Percentiles rank a stretch among this genome's conserved stretches.
Evolutionary conservation across 2,329 filamentous ascomycete genomes (phyloP).

Genomic region (Rutstroemia sp.): DNA sequence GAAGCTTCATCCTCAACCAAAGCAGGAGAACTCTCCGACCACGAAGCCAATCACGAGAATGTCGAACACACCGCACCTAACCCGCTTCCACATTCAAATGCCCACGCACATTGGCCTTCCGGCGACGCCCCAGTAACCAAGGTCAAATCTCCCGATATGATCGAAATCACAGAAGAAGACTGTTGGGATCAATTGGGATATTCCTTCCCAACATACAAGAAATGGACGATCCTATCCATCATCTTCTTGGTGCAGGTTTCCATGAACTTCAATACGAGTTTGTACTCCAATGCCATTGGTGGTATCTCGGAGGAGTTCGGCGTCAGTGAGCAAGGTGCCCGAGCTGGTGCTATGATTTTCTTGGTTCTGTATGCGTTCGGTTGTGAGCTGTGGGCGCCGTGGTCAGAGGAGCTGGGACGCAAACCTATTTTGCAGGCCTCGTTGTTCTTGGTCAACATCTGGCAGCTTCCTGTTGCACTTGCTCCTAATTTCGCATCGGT

Average conservation of each 20-base stretch:
- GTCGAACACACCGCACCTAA: background rate
- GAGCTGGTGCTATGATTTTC: slow-evolving; percentile 71
- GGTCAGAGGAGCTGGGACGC: slow-evolving; percentile 76
- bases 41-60: background rate
- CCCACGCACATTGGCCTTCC: background rate
- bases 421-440: slow-evolving; percentile 68
- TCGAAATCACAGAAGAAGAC: slow-evolving; percentile 45
- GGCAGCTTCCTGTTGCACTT: slow-evolving; percentile 63
- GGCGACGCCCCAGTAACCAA: background rate
- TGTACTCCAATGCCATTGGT: slow-evolving; percentile 62
- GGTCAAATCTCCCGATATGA: slow-evolving; percentile 3
- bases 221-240: slow-evolving; percentile 64
- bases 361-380: slow-evolving; percentile 76
- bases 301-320: slow-evolving; percentile 61
- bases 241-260: slow-evolving; percentile 69
- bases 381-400: slow-evolving; percentile 82
- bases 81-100: background rate
- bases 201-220: slow-evolving; percentile 52
- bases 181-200: slow-evolving; percentile 62
- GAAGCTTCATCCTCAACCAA: background rate
- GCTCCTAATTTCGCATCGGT: slow-evolving; percentile 66
- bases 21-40: background rate
- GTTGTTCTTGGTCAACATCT: slow-evolving; percentile 70
- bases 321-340: slow-evolving; percentile 61
- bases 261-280: slow-evolving; percentile 73